phyloP scores from a whole-genome alignment of 768 basidiomycete species.

The Amanita jacksonii region DNA sequence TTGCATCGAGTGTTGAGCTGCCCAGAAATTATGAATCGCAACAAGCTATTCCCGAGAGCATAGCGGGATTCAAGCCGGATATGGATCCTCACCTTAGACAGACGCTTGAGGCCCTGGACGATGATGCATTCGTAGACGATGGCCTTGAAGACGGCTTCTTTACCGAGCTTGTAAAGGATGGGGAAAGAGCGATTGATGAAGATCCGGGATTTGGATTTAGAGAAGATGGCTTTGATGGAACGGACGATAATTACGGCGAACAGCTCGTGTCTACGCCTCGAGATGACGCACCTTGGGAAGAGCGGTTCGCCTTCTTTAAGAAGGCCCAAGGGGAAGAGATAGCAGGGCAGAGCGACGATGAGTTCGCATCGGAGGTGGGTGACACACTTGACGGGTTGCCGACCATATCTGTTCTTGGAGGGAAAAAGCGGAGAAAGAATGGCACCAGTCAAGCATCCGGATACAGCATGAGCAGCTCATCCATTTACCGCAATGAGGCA shows the following conservation, averaged over 20 bases:
- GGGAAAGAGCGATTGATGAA: constrained; percentile 56
- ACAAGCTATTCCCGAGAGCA: constrained; percentile 70
- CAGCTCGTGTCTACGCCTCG: constrained; percentile 18
- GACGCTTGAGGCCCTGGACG: constrained; percentile 87
- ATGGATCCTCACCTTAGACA: constrained; percentile 96
- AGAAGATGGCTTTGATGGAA: constrained; percentile 35
- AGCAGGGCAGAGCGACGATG: constrained; percentile 36
- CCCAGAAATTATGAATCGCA: constrained; percentile 68
- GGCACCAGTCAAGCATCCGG: constrained; percentile 82
- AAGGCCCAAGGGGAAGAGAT: constrained; percentile 40
- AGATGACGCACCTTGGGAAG: constrained; percentile 57
- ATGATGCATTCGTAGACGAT: constrained; percentile 88
- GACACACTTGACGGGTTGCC: constrained; percentile 80
- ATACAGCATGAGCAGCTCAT: constrained; percentile 96
- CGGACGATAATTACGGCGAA: constrained; percentile 15
- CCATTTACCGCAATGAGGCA: constrained; percentile 89
- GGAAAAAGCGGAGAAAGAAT: constrained; percentile 60
- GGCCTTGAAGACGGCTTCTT: constrained; percentile 71
- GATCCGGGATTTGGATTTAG: constrained; percentile 57
- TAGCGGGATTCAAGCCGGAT: constrained; percentile 86
- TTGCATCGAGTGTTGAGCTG: constrained; percentile 68
- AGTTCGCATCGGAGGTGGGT: constrained; percentile 53
- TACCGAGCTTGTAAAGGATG: constrained; percentile 56
- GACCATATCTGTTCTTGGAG: constrained; percentile 66
- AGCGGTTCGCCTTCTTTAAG: constrained; percentile 77